phyloP scores from a whole-genome alignment of 805 yeast genomes.

The Starmerella apis region DNA sequence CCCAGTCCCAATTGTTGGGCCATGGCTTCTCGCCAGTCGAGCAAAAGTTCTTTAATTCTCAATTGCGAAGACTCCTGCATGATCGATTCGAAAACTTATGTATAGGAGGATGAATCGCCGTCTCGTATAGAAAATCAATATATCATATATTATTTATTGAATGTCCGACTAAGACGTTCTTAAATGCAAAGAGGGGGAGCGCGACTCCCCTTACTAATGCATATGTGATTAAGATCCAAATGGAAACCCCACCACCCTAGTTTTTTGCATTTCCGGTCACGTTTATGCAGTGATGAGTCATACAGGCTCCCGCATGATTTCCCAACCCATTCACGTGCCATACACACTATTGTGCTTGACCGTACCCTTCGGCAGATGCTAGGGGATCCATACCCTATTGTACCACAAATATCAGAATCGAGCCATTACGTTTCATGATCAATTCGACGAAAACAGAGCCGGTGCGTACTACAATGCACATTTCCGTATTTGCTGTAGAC shows the following conservation, averaged over 20 bases:
- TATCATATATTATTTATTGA: background rate
- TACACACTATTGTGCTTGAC: background rate
- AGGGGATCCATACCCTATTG: background rate
- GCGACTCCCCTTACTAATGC: background rate
- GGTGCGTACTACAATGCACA: background rate
- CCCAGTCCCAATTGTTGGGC: conserved; percentile 22
- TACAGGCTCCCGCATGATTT: too few species aligned
- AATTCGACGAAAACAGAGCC: background rate
- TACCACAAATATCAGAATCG: background rate
- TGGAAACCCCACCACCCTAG: background rate
- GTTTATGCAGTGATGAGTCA: too few species aligned
- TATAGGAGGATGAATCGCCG: background rate
- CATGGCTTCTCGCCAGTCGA: conserved; percentile 21
- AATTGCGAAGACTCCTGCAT: conserved; percentile 3
- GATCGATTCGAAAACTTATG: background rate
- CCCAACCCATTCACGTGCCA: background rate
- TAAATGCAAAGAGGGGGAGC: background rate
- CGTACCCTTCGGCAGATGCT: background rate
- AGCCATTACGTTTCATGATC: background rate
- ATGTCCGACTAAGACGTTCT: background rate
- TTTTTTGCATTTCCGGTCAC: background rate
- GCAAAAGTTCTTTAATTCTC: conserved; percentile 11
- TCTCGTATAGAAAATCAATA: background rate
- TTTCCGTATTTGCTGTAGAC: background rate
- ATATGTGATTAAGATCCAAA: background rate